phyloP scores from a whole-genome alignment of 192 early-diverging fungal genomes.

The Backusella morwellensis region DNA sequence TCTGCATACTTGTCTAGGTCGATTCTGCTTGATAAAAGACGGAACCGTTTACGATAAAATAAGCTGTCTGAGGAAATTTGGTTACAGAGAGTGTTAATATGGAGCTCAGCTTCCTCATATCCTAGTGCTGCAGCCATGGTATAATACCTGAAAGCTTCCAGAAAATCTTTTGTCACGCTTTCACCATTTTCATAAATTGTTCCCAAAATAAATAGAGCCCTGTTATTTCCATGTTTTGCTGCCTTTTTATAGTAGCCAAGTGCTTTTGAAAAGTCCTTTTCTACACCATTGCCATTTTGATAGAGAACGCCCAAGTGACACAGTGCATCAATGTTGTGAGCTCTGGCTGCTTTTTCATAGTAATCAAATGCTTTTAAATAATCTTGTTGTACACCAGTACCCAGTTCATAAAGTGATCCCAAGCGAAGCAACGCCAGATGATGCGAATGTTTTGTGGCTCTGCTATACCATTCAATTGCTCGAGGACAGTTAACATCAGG shows the following conservation, averaged over 20 bases:
- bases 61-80: neutral
- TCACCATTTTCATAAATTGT: neutral
- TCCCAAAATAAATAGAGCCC: neutral
- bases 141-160: neutral
- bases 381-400: neutral
- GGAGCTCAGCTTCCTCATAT: neutral
- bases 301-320: neutral
- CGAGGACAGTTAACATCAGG: neutral
- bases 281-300: neutral
- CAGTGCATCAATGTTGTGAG: neutral
- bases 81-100: neutral
- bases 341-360: neutral
- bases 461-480: neutral
- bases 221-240: neutral
- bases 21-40: neutral
- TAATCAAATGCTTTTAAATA: neutral
- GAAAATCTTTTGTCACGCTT: neutral
- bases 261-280: neutral
- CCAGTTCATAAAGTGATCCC: neutral
- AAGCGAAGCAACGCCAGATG: neutral
- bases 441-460: neutral
- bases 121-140: neutral
- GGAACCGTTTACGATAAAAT: neutral
- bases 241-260: neutral
- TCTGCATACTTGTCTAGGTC: neutral